phyloP scores from a whole-genome alignment of 495 filamentous ascomycete species.

The Neurospora sublineolata region DNA sequence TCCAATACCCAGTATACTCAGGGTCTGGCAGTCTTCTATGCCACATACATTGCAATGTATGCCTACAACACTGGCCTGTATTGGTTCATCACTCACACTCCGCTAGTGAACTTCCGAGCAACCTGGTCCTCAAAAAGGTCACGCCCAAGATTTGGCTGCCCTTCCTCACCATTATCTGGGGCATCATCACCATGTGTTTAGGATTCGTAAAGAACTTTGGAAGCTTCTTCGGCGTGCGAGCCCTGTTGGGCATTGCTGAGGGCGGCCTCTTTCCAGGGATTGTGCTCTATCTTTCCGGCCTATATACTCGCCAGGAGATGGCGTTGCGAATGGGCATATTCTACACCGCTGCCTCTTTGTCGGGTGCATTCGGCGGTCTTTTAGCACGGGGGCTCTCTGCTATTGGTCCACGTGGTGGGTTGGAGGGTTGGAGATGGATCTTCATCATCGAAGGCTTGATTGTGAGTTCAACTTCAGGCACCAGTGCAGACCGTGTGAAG shows the following conservation, averaged over 20 bases:
- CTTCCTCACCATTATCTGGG: constrained; percentile 45
- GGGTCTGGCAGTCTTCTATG: constrained; percentile 42
- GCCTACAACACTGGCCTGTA: constrained; percentile 9
- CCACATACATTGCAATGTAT: constrained; percentile 40
- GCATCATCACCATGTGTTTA: constrained; percentile 49
- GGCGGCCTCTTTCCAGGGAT: constrained; percentile 41
- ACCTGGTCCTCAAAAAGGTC: constrained; percentile 69
- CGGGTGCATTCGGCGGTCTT: constrained; percentile 45
- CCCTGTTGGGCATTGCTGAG: constrained; percentile 56
- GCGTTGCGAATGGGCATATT: constrained; percentile 43
- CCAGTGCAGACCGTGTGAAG: not conserved
- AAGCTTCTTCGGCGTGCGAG: constrained; percentile 65
- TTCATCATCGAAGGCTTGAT: constrained; percentile 41
- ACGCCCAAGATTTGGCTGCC: constrained; percentile 51
- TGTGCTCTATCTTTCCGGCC: constrained; percentile 36
- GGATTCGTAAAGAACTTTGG: constrained; percentile 64
- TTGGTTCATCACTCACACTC: not conserved
- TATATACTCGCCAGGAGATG: constrained; percentile 39
- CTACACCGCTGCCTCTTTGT: constrained; percentile 44
- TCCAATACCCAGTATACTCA: constrained; percentile 60
- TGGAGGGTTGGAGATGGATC: constrained; percentile 41
- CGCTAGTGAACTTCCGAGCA: constrained; percentile 65
- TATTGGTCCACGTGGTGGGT: constrained; percentile 26
- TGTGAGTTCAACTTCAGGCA: constrained; percentile 18
- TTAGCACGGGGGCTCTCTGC: constrained; percentile 32